These are phyloP conservation scores for Verticillium dahliae DNA, from an alignment of 2,329 filamentous ascomycete genomes.

Conservation along the genomic window DNA sequence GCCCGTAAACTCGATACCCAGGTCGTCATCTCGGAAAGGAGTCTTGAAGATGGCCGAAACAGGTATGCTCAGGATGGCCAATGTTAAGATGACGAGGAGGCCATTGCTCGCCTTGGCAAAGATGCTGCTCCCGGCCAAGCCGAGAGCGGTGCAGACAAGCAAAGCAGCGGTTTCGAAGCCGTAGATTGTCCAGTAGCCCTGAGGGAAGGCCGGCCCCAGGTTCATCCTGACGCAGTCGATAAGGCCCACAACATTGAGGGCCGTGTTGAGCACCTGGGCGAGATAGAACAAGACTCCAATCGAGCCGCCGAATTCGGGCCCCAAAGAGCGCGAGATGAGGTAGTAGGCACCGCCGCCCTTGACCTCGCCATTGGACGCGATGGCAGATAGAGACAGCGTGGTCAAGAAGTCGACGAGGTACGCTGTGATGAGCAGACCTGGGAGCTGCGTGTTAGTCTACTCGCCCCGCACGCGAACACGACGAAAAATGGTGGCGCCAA, in stretches of 20 bases:
- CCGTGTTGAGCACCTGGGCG: conserved; percentile 83
- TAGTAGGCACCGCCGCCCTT: conserved; percentile 85
- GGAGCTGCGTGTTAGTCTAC: conserved; percentile 12
- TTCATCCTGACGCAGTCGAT: conserved; percentile 77
- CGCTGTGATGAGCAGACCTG: conserved; percentile 66
- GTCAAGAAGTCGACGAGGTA: conserved; percentile 81
- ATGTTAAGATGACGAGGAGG: conserved; percentile 61
- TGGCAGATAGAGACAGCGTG: conserved; percentile 78
- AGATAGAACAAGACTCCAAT: conserved; percentile 86
- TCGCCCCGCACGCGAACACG: neutral
- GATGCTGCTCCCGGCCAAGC: conserved; percentile 70
- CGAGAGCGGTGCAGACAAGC: conserved; percentile 65
- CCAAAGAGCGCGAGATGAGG: conserved; percentile 76
- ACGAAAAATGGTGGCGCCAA: conserved; percentile 18
- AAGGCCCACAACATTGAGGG: conserved; percentile 80
- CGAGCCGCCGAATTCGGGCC: conserved; percentile 82
- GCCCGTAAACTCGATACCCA: conserved; percentile 72
- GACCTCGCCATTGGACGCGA: conserved; percentile 85
- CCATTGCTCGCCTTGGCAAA: conserved; percentile 78
- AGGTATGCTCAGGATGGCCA: conserved; percentile 76
- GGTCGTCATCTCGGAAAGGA: conserved; percentile 58
- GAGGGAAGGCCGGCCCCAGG: conserved; percentile 59
- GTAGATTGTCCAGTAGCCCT: conserved; percentile 72
- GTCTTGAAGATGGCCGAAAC: conserved; percentile 63
- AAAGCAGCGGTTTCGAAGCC: conserved; percentile 68